Evolutionary conservation across 108 stramenopile species (phyloP).

Genomic region (Heterococcus sp.): DNA sequence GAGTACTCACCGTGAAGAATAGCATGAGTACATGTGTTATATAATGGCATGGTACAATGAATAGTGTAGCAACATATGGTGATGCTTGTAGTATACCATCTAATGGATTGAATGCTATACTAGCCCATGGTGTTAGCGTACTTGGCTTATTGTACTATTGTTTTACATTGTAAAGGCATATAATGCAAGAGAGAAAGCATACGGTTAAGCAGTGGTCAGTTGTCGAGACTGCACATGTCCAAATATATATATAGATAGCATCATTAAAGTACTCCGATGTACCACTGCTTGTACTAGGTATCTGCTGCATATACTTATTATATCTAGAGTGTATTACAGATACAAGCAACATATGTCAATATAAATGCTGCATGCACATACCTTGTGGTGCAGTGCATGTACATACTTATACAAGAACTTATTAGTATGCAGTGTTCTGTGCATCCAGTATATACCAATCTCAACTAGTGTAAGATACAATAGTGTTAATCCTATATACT

Average conservation of each 20-base stretch:
- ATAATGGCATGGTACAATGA: constrained; percentile 78
- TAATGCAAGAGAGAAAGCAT: no score
- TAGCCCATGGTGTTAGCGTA: constrained; percentile 79
- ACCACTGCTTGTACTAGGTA: no score
- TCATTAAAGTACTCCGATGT: no score
- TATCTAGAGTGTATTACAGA: no score
- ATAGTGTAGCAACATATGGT: constrained; percentile 68
- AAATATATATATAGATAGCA: no score
- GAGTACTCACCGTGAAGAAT: constrained; percentile 67
- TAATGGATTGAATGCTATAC: constrained; percentile 81
- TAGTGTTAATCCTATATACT: constrained; percentile 55
- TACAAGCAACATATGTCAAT: no score
- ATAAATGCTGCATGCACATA: not conserved
- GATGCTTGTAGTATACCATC: constrained; percentile 74
- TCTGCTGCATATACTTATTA: no score
- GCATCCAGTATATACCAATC: constrained; percentile 60
- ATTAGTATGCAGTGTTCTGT: constrained; percentile 35
- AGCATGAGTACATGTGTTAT: constrained; percentile 71
- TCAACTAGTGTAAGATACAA: constrained; percentile 73
- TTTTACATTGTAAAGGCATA: no score
- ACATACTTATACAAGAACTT: constrained; percentile 77
- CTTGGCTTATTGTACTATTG: constrained; percentile 75
- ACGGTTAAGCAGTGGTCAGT: no score
- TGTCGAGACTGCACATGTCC: no score
- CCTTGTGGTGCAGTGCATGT: constrained; percentile 64